Evolutionary conservation across 345 rosid genomes (phyloP).

Genomic region (Eucalyptus albens): DNA sequence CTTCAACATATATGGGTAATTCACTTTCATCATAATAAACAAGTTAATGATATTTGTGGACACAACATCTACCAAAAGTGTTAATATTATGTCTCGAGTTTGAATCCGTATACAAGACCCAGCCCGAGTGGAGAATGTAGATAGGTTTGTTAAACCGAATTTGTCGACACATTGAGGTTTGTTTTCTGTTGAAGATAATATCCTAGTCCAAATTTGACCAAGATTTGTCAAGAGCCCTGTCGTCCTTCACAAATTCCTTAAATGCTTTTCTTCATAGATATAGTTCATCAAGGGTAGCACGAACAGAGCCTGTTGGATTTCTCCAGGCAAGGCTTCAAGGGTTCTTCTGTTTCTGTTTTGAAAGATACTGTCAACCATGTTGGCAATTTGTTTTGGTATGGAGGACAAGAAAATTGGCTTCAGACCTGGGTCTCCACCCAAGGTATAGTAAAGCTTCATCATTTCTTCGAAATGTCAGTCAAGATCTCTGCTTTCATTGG

Average conservation of each 20-base stretch:
- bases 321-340: neutral
- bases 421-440: neutral
- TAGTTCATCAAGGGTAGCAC: neutral
- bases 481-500: neutral
- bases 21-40: too few relatives aligned
- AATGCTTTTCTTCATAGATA: neutral
- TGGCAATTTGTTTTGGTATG: neutral
- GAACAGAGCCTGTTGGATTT: neutral
- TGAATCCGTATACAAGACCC: too few relatives aligned
- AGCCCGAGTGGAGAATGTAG: too few relatives aligned
- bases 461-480: neutral
- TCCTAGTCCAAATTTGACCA: too few relatives aligned
- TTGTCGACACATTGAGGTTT: too few relatives aligned
- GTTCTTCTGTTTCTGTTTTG: neutral
- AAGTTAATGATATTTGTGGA: neutral
- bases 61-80: neutral
- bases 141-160: too few relatives aligned
- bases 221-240: neutral
- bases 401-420: neutral
- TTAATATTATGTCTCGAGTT: too few relatives aligned
- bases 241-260: neutral
- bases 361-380: neutral
- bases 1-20: neutral
- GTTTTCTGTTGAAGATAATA: too few relatives aligned
- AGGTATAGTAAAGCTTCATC: neutral